Conservation (phyloP, 176 grass and related monocot species). For the Carex littledalei region DNA sequence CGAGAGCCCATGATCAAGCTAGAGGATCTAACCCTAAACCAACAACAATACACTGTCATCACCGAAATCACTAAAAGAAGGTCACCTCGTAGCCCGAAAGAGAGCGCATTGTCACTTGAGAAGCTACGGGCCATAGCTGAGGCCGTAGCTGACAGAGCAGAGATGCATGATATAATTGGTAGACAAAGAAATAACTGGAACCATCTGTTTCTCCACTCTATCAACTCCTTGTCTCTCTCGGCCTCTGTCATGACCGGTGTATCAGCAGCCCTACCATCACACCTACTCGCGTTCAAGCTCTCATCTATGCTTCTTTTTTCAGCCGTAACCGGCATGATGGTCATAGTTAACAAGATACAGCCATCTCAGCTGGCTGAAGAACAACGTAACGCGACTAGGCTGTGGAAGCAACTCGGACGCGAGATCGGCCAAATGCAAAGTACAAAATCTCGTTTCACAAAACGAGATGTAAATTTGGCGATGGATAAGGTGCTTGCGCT, state of each 20-base stretch:
- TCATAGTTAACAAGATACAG: conserved; percentile 31
- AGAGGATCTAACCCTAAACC: neutral
- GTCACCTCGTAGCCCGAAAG: neutral
- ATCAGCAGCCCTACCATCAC: neutral
- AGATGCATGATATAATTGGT: conserved; percentile 40
- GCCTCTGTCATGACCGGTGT: conserved; percentile 24
- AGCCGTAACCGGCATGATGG: conserved; percentile 16
- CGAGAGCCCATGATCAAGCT: neutral
- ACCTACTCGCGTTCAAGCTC: conserved; percentile 24
- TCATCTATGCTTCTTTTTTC: conserved; percentile 27
- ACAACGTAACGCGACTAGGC: conserved; percentile 27
- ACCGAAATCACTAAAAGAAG: neutral
- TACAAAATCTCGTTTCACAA: conserved; percentile 6
- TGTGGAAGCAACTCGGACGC: conserved; percentile 28
- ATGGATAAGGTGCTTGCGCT: conserved; percentile 25
- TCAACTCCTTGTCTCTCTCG: conserved; percentile 20
- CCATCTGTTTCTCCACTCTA: conserved; percentile 26
- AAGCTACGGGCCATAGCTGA: conserved; percentile 24
- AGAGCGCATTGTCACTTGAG: neutral
- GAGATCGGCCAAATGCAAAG: neutral
- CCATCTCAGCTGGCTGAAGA: conserved; percentile 38
- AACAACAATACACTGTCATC: neutral
- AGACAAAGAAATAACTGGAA: conserved; percentile 34
- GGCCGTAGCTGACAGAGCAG: conserved; percentile 18
- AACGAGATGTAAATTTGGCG: conserved; percentile 3